These are phyloP conservation scores for Colletotrichum lini DNA, from an alignment of 2,329 filamentous ascomycete species.

Conservation along the genomic window DNA sequence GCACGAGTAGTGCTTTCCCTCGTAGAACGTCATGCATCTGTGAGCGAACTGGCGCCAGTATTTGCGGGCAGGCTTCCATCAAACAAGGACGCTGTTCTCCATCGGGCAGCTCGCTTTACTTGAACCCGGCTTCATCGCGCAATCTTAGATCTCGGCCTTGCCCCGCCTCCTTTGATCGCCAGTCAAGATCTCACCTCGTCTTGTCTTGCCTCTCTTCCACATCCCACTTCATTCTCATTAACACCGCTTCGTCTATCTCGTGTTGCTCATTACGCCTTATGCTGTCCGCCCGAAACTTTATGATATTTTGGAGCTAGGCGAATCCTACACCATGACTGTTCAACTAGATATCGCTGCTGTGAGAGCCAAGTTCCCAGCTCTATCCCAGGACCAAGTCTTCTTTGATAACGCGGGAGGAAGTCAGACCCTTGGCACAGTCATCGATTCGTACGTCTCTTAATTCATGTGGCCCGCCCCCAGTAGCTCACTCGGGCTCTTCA, in stretches of 20 bases:
- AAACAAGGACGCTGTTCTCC: constrained; percentile 16
- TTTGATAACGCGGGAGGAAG: constrained; percentile 86
- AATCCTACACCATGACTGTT: constrained; percentile 15
- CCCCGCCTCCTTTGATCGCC: constrained; percentile 17
- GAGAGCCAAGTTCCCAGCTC: constrained; percentile 76
- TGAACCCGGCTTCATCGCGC: constrained; percentile 12
- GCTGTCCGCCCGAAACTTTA: no score
- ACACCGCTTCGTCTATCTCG: background rate
- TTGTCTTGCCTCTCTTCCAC: background rate
- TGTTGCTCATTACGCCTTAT: background rate
- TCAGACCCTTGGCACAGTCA: constrained; percentile 77
- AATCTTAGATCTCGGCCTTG: background rate
- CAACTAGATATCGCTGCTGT: constrained; percentile 64
- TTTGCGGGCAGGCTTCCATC: constrained; percentile 21
- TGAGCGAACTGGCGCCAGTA: constrained; percentile 10
- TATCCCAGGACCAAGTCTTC: constrained; percentile 77
- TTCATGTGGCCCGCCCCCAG: background rate
- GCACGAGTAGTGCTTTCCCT: constrained; percentile 11
- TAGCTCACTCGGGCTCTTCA: constrained; percentile 47
- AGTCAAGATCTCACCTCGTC: constrained; percentile 1
- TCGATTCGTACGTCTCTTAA: constrained; percentile 69
- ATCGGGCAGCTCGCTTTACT: constrained; percentile 22
- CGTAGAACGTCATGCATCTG: constrained; percentile 33
- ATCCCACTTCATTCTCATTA: background rate
- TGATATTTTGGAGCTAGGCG: background rate